Base-by-base conservation (phyloP, 2,329 filamentous ascomycete species). In the Dryadomyces quercivorus region DNA sequence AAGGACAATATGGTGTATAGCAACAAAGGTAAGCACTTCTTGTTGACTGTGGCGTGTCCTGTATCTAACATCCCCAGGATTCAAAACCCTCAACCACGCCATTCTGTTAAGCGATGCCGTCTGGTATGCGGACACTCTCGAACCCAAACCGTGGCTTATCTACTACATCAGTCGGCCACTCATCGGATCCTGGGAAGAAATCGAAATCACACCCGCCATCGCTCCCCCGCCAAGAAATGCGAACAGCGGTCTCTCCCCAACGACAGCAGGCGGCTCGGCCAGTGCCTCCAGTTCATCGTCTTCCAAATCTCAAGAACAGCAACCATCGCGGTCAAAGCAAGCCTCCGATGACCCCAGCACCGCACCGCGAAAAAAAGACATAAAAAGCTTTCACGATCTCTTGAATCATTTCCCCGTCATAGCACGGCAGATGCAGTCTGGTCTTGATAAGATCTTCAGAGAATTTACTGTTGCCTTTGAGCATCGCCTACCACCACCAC, bases 131-230 rank as follows among this genome's bases (percentile, higher is more conserved):
- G 88, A 96, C 63, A 83, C 81, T n/a, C 80, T 88, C 62, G 92
- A 97, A 62, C 85, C 88, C 15, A 85, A 90, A 62, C 88, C 91
- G 77, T 98, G 93, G 90, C 81, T 98, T 46, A 78, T 98, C 57
- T 97, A 97, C 76, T 96, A 91, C 69, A 95, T 98, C 59, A 93
- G 92, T 26, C 84, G 82, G 52, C 93, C 93, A 2, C 73, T 98
- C 52, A 80, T 96, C 20, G 93, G 93, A 22, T 78, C 80, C 1
- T 91, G 85, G 75, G 90, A 95, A 63, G 80, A 89, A 51, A 76
- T 82, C 52, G 84, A 82, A 59, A 84, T 92, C 51, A 69, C 78
- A 5, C 83, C 85, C 2, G 89, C 90, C 1, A 60, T 80, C 9
- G 69, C 84, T 59, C 74, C 69, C 59, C 73, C 31, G 3, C 46